Evolutionary conservation across 768 basidiomycete genomes (phyloP), one percentile per base, ranked within the genome.

Genomic region (Cyclocybe cylindracea): DNA sequence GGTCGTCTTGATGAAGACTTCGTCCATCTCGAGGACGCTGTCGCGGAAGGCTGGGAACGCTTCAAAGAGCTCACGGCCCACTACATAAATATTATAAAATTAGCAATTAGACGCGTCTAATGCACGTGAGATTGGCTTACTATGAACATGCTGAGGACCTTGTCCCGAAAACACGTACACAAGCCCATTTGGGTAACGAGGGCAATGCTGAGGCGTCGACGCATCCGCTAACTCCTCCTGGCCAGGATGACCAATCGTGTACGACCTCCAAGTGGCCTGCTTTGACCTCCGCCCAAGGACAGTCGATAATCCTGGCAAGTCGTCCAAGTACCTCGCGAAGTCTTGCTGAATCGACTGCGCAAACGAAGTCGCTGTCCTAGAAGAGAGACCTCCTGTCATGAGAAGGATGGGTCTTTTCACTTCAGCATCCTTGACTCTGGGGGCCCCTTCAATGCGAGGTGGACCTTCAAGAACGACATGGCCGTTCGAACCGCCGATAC

Each of bases 401-500:
- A 74, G 40, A 5, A 76, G 58, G 11, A 67, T 44, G 3, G 73
- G 68, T 14, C 46, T 41, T 48, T 53, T 39, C 29, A 33, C 18
- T 40, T 14, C 10, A 14, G 13, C 18, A 29, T 44, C 44, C 1
- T 31, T 14, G 14, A 41, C 10, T 7, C 11, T 39, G 10, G 33
- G 8, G 13, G 34, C 19, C 13, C 39, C 39, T 34, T 48, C 44
- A 31, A 41, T 32, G n/a, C 31, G 11, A 29, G 72, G 69, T 7
- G 72, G 66, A 11, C 62, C 64, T 56, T 77, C 69, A 7, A 77
- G 41, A 18, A 79, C 66, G 14, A 61, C 66, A 48, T 78, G 76
- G 0, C 72, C 77, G 48, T 75, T 76, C 2, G 69, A 66, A 7
- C 77, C 77, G 16, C 76, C 74, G 37, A 79, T 77, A 2, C 77